Evolutionary conservation across 208 protist genomes (phyloP), one percentile per base, ranked within the genome.

Genomic region (Crithidia thermophila): DNA sequence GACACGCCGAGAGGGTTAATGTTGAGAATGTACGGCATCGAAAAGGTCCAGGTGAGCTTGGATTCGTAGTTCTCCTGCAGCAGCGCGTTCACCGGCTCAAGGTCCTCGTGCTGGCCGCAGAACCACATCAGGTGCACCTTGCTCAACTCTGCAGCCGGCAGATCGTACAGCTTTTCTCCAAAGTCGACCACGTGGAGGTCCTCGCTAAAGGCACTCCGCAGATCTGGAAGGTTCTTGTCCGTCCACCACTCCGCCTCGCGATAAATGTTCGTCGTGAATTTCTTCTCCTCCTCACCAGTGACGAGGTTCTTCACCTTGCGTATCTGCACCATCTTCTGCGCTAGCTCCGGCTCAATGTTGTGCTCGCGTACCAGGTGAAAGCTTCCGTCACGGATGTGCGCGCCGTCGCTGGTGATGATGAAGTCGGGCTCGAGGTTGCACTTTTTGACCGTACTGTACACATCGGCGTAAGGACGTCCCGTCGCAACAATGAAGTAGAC

Each of bases 321-420:
- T 4, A 67, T 43, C 20, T 66, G 67, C 20, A 78, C 52, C 6
- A 94, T 28, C 11, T 71, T 61, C 10, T 64, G 55, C 20, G 87
- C 85, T 0, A 75, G 42, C 4, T 53, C 47, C 0, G 79, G 55
- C 4, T 73, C 56, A 0, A 94, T 72, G 51, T 89, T 71, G 64
- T 84, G 69, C 39, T 60, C 60, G 11, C 57, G 49, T 13, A 94
- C 57, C 1, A 84, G 25, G 23, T 77, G 67, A 25, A 60, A 61
- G 13, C 45, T 40, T 42, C 40, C 49, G 36, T 82, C 76, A 46
- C 85, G 79, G 16, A 82, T 74, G 36, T 68, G 64, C 4, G 68
- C 77, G 1, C 82, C 82, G 59, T 88, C 85, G 64, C 67, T 77
- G 23, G 82, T 78, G 56, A 85, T 80, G 50, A 88, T 79, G 37